Conservation (phyloP, 2,329 filamentous ascomycete genomes). For the Venturia nashicola region DNA sequence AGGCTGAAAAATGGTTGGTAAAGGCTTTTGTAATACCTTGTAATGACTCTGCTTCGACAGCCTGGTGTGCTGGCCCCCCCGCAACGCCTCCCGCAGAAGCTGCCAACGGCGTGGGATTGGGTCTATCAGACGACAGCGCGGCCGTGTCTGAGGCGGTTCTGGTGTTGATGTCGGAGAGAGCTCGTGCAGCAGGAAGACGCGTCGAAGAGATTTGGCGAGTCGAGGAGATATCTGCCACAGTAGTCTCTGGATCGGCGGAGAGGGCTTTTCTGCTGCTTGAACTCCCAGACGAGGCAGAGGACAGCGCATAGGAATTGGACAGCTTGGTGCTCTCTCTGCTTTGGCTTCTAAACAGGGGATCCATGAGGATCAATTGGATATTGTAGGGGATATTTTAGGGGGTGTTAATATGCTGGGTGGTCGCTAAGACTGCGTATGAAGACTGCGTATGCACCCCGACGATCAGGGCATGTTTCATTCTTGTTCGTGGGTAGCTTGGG, state of each 20-base stretch:
- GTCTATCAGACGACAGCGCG: not conserved
- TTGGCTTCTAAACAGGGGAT: constrained; percentile 7
- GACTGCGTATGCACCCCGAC: not conserved
- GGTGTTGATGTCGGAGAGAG: not conserved
- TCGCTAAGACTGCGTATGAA: not conserved
- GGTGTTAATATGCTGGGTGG: not conserved
- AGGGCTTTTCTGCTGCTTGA: constrained; percentile 40
- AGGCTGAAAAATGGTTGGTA: constrained; percentile 10
- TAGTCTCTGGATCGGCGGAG: constrained; percentile 47
- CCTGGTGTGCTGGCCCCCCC: constrained; percentile 32
- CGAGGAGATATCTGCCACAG: constrained; percentile 17
- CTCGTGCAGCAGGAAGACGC: not conserved
- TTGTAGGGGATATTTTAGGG: not conserved
- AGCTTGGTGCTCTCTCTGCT: constrained; percentile 21
- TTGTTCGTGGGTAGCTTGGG: not conserved
- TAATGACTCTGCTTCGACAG: constrained; percentile 48
- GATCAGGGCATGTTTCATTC: not conserved
- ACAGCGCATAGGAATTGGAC: constrained; percentile 29
- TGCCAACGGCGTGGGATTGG: not conserved
- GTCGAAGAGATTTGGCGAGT: not conserved
- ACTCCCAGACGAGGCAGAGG: constrained; percentile 31
- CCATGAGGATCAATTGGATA: not conserved
- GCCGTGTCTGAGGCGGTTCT: not conserved
- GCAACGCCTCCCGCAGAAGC: not conserved
- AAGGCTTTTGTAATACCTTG: constrained; percentile 13